A percentile compares a stretch with the other conserved stretches of the same genome.
Conservation (phyloP, 2,329 filamentous ascomycete genomes). For the Davidsoniella virescens region DNA sequence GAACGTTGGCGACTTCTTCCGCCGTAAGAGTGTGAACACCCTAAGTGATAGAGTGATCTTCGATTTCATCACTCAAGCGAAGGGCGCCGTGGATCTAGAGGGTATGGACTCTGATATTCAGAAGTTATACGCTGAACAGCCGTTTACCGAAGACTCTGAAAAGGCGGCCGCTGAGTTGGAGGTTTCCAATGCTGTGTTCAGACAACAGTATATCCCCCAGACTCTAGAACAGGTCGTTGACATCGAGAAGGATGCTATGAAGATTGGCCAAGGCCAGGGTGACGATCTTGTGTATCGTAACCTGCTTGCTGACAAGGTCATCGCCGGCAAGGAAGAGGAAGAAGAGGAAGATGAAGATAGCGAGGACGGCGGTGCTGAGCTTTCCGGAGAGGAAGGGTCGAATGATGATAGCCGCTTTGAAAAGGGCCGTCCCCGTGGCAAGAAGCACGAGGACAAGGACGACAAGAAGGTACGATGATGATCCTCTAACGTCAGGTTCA, state of each 20-base stretch:
- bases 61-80: constrained; percentile 55
- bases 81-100: constrained; percentile 44
- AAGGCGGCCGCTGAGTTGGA: constrained; percentile 42
- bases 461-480: constrained; percentile 50
- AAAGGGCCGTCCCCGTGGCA: constrained; percentile 57
- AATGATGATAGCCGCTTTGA: constrained; percentile 34
- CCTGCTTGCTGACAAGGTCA: constrained; percentile 56
- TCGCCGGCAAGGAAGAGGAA: constrained; percentile 22
- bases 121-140: constrained; percentile 44
- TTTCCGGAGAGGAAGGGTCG: constrained; percentile 26
- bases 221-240: constrained; percentile 94
- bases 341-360: constrained; percentile 25
- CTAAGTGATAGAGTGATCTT: constrained; percentile 69
- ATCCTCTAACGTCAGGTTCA: neutral
- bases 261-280: constrained; percentile 56
- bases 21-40: constrained; percentile 65
- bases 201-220: constrained; percentile 91
- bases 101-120: constrained; percentile 47
- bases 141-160: constrained; percentile 32
- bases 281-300: constrained; percentile 72
- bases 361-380: constrained; percentile 21
- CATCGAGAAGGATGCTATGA: constrained; percentile 75
- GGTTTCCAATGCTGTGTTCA: constrained; percentile 81
- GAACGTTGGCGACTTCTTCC: constrained; percentile 89
- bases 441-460: constrained; percentile 82